These are phyloP conservation scores for Pugionium dolabratum DNA, from an alignment of 345 rosid species.

Conservation along the genomic window DNA sequence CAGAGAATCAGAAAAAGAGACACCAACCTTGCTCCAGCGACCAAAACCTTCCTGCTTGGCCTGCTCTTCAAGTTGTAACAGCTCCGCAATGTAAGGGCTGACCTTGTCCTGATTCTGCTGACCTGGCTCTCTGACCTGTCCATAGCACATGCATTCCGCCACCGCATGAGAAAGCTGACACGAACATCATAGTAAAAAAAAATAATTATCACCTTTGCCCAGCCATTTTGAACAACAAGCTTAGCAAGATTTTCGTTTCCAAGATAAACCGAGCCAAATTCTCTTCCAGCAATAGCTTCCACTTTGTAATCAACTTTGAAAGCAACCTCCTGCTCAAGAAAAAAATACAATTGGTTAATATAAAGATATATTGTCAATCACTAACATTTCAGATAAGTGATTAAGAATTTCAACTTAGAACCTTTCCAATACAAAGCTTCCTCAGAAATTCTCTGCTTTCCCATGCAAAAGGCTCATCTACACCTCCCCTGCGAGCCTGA, in stretches of 20 bases:
- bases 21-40: conserved; percentile 80
- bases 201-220: conserved; percentile 73
- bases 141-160: conserved; percentile 16
- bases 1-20: conserved; percentile 10
- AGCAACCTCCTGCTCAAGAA: conserved; percentile 67
- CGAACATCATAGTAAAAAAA: conserved; percentile 19
- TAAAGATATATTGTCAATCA: conserved; percentile 2
- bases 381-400: not conserved
- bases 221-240: conserved; percentile 75
- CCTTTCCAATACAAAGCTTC: conserved; percentile 98
- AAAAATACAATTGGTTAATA: not conserved
- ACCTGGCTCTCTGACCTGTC: conserved; percentile 83
- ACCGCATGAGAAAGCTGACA: conserved; percentile 15
- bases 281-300: conserved; percentile 65
- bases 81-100: conserved; percentile 79
- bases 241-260: conserved; percentile 76
- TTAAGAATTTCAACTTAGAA: conserved; percentile 32
- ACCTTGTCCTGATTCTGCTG: conserved; percentile 86
- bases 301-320: conserved; percentile 87
- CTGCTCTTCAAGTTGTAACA: conserved; percentile 66
- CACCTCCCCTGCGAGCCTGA: conserved; percentile 86
- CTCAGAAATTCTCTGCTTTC: conserved; percentile 88
- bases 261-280: conserved; percentile 89
- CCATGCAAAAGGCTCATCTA: conserved; percentile 97
- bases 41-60: conserved; percentile 84